Base-by-base conservation (phyloP, 352 stramenopile genomes). In the Pythium chondricola region DNA sequence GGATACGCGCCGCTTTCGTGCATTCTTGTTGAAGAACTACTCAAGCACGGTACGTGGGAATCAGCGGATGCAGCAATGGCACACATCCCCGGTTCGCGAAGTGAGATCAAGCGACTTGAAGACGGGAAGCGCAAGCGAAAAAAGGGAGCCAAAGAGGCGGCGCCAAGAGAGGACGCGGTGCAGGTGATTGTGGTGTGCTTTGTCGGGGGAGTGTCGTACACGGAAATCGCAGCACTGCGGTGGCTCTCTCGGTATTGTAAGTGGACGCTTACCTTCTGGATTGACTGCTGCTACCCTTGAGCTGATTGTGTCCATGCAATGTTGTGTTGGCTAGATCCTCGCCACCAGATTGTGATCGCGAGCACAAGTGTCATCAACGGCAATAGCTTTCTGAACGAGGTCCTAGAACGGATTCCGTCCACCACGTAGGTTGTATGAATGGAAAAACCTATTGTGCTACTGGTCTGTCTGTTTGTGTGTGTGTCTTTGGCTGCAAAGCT, bases 1-100 rank as follows among this genome's bases (percentile, higher is more conserved):
- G 79, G 82, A 9, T 91, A 89, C 43, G 65, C 63, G 13, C 79
- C 82, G 11, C 77, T 91, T 35, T 83, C 76, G 29, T 76, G 72
- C 41, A 65, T 74, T 14, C 52, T 91, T 1, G 69, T 91, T 16
- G 73, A 90, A 60, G 67, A 85, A 39, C 65, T 89, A 4, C 51
- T 90, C 14, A 75, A 74, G 25, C 35, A 61, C 29, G 54, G 61
- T 0, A 68, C 58, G 30, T 89, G 75, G 78, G 63, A 58, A 55
- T 45, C 48, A 6, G 62, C 82, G 21, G 66, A 85, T 17, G 18
- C 59, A n/a, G 52, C 67, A 3, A 74, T 93, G 63, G 67, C 63
- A 21, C 43, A 33, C 21, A 30, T 93, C 13, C 54, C 58, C 22
- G 82, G 80, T 6, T 70, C 75, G n/a, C 62, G 72, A 35, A 70